A percentile compares a stretch with the other conserved stretches of the same genome.
phyloP scores from a whole-genome alignment of 139 green algal genomes.

The Dunaliella sp. region DNA sequence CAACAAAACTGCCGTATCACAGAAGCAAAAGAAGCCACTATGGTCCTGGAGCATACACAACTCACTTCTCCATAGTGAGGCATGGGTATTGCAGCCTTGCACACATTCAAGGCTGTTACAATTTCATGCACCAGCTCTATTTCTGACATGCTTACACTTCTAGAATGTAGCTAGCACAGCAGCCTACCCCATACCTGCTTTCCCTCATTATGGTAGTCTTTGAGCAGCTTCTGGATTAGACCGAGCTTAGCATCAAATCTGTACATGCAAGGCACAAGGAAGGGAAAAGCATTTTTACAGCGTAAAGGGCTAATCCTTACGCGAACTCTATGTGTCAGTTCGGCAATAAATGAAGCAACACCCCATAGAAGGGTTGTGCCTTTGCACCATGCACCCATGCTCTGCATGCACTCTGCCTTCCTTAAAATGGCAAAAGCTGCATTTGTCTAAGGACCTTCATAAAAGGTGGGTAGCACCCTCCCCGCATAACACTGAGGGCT shows the following conservation, averaged over 20 bases:
- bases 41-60: neutral
- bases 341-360: no score
- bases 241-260: conserved; percentile 37
- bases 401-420: no score
- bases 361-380: no score
- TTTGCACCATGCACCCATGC: no score
- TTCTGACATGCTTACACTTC: neutral
- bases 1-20: no score
- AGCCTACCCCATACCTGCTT: neutral
- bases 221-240: conserved; percentile 27
- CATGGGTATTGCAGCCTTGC: neutral
- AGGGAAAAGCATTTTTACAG: neutral
- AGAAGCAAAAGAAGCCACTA: neutral
- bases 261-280: neutral
- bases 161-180: neutral
- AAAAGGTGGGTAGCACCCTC: no score
- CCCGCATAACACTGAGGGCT: no score
- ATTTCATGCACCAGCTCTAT: neutral
- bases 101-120: neutral
- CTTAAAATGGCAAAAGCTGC: no score
- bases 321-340: no score
- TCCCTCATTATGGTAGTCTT: conserved; percentile 11
- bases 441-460: no score
- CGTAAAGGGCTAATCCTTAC: no score
- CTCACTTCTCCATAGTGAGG: neutral